phyloP scores from a whole-genome alignment of 371 early-diverging fungal species.

The Haplosporangium sp. region DNA sequence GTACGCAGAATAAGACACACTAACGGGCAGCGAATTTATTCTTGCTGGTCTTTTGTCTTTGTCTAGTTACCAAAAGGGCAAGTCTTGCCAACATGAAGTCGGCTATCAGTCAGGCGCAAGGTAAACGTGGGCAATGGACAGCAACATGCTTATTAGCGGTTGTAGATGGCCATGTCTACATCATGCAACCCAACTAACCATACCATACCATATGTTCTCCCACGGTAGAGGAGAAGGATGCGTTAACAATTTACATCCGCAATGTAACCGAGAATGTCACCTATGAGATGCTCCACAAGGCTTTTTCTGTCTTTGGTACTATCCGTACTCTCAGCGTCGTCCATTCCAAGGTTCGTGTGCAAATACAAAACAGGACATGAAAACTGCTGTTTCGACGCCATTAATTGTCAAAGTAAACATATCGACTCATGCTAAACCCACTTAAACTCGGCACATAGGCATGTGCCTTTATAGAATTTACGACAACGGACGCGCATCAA shows the following conservation, averaged over 20 bases:
- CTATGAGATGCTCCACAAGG: conserved; percentile 39
- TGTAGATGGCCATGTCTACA: too few relatives aligned
- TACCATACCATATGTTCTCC: too few relatives aligned
- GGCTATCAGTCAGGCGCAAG: conserved; percentile 38
- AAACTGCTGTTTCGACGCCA: not conserved
- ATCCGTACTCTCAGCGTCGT: conserved; percentile 33
- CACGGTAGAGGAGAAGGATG: conserved; percentile 45
- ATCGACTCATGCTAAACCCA: not conserved
- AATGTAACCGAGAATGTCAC: conserved; percentile 39
- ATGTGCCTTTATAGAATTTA: conserved; percentile 38
- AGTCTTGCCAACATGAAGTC: conserved; percentile 29
- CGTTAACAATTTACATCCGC: conserved; percentile 35
- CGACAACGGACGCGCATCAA: conserved; percentile 23
- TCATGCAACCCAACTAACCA: too few relatives aligned
- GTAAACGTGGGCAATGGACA: conserved; percentile 9
- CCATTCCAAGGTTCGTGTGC: conserved; percentile 24
- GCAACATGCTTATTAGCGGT: not conserved
- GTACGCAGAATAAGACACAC: too few relatives aligned
- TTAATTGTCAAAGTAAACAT: not conserved
- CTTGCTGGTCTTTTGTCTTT: not conserved
- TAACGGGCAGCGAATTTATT: too few relatives aligned
- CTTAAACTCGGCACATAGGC: too few relatives aligned
- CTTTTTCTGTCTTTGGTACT: conserved; percentile 37
- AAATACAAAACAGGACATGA: not conserved
- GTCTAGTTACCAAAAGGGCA: conserved; percentile 20